Conservation (phyloP, 2,329 filamentous ascomycete genomes). For the Nemania bipapillata region DNA sequence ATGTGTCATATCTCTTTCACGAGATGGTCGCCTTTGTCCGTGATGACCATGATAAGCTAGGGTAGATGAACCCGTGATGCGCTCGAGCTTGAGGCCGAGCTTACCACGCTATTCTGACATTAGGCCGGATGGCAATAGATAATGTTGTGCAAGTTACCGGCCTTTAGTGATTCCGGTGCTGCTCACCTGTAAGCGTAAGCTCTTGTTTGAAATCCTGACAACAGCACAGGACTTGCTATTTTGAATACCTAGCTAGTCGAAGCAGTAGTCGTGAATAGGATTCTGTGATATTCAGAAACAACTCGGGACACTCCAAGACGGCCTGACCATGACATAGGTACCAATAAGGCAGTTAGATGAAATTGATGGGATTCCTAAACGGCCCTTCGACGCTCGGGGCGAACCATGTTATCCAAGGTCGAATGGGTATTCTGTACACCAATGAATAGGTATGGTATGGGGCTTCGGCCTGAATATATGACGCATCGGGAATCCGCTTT, state of each 20-base stretch:
- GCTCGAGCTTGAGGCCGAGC: not conserved
- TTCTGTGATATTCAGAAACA: not conserved
- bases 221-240: constrained; percentile 9
- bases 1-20: not conserved
- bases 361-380: not conserved
- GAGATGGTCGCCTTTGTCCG: not conserved
- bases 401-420: not conserved
- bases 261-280: not conserved
- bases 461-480: not conserved
- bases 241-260: not conserved
- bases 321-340: no score
- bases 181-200: constrained; percentile 25
- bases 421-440: not conserved
- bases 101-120: not conserved
- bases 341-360: not conserved
- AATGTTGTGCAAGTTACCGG: not conserved
- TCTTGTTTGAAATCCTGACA: constrained; percentile 5
- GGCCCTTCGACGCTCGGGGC: not conserved
- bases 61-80: not conserved
- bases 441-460: not conserved
- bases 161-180: not conserved
- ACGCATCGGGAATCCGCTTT: constrained; percentile 25
- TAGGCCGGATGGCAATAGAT: not conserved
- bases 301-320: not conserved
- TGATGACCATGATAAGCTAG: not conserved